Conservation (phyloP, 2,329 filamentous ascomycete species). For the Cladosporium sp. region DNA sequence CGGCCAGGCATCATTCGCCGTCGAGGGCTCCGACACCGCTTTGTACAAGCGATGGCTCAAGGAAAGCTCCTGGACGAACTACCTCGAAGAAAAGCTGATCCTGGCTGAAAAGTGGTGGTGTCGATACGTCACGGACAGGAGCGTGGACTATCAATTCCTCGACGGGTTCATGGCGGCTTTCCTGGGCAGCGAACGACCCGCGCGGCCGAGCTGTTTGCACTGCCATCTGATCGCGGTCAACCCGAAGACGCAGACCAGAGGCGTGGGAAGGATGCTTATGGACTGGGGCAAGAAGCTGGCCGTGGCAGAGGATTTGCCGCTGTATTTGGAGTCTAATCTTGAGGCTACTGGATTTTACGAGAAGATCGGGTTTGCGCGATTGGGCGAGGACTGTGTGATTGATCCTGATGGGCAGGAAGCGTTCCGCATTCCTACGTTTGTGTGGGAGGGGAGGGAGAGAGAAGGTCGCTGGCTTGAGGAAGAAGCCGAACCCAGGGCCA, state of each 20-base stretch:
- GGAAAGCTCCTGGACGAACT: background rate
- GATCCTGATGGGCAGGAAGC: background rate
- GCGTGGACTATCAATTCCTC: background rate
- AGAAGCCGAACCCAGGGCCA: background rate
- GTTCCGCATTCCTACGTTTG: conserved; percentile 1
- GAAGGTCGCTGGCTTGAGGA: background rate
- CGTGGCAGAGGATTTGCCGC: background rate
- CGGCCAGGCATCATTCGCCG: background rate
- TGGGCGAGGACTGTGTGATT: background rate
- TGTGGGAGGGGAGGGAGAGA: background rate
- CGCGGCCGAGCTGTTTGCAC: background rate
- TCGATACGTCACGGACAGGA: conserved; percentile 3
- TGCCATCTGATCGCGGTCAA: background rate
- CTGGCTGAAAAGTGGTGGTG: background rate
- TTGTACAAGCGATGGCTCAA: background rate
- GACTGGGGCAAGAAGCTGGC: conserved; percentile 8
- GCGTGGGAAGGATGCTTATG: conserved; percentile 1
- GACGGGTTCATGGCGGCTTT: background rate
- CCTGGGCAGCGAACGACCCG: background rate
- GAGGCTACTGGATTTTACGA: conserved; percentile 10
- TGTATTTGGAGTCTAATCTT: conserved; percentile 3
- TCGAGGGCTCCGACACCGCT: background rate
- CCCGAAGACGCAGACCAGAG: background rate
- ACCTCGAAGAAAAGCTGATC: background rate
- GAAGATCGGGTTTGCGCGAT: background rate